A percentile compares a stretch with the other conserved stretches of the same genome.
Evolutionary conservation across 345 rosid species (phyloP).

Genomic region (Citrus maxima): DNA sequence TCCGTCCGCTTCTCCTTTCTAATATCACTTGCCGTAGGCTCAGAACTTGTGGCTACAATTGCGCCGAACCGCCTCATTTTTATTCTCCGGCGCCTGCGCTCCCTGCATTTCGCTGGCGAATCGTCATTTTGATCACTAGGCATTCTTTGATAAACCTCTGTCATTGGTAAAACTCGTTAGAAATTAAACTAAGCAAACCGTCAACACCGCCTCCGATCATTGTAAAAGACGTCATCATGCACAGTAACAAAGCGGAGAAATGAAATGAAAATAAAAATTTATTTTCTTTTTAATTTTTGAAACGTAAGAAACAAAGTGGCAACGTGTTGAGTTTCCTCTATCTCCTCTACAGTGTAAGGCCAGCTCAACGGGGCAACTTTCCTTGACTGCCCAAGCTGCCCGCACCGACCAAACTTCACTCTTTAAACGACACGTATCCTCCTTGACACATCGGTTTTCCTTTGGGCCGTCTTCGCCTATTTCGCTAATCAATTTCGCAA

Average conservation of each 20-base stretch:
- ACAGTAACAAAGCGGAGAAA: not conserved
- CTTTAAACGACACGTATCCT: constrained; percentile 29
- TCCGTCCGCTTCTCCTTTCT: not conserved
- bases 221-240: not conserved
- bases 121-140: constrained; percentile 32
- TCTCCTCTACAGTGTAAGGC: constrained; percentile 16
- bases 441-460: not conserved
- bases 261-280: not conserved
- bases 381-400: constrained; percentile 21
- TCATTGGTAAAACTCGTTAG: not conserved
- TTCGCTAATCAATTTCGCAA: constrained; percentile 9
- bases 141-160: constrained; percentile 21
- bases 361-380: constrained; percentile 14
- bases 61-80: constrained; percentile 53
- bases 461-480: not conserved
- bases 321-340: constrained; percentile 25
- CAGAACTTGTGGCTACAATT: not conserved
- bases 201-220: not conserved
- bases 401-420: constrained; percentile 5
- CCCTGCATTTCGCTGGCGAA: constrained; percentile 44
- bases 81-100: constrained; percentile 52
- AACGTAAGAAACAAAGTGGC: constrained; percentile 7
- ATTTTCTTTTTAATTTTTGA: not conserved
- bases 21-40: not conserved
- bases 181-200: not conserved